A percentile compares a stretch with the other conserved stretches of the same genome.
These are phyloP conservation scores for Limonium bicolor DNA, from an alignment of 148 eudicot species.

Conservation along the genomic window DNA sequence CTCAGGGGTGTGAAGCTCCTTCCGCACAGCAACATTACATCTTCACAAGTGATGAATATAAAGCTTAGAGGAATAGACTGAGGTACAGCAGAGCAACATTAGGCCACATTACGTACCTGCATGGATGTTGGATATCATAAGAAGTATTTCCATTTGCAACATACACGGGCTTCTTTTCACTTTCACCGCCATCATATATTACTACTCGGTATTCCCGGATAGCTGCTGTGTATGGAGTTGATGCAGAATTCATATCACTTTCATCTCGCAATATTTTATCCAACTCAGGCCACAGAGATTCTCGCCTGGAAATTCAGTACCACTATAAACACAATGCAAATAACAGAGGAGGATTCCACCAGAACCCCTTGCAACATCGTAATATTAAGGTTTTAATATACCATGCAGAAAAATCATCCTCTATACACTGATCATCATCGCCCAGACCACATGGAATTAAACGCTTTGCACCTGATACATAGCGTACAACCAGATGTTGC, in stretches of 20 bases:
- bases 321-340: neutral
- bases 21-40: constrained; percentile 56
- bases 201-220: constrained; percentile 66
- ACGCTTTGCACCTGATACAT: constrained; percentile 61
- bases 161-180: constrained; percentile 17
- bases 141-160: constrained; percentile 43
- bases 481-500: neutral
- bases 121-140: constrained; percentile 83
- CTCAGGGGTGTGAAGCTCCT: constrained; percentile 71
- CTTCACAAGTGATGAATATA: constrained; percentile 19
- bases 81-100: neutral
- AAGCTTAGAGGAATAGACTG: neutral
- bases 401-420: constrained; percentile 93
- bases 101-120: constrained; percentile 41
- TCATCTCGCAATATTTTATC: constrained; percentile 47
- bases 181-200: constrained; percentile 28
- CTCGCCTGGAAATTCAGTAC: constrained; percentile 30
- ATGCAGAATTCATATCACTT: constrained; percentile 34
- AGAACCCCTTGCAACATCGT: neutral
- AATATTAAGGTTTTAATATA: constrained; percentile 10
- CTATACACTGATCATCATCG: constrained; percentile 93
- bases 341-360: neutral
- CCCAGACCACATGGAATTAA: constrained; percentile 68
- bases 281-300: constrained; percentile 69
- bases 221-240: constrained; percentile 74